Percentiles rank a stretch among this genome's conserved stretches.
Evolutionary conservation across 495 filamentous ascomycete species (phyloP).

Genomic region (Tuber calosporum): DNA sequence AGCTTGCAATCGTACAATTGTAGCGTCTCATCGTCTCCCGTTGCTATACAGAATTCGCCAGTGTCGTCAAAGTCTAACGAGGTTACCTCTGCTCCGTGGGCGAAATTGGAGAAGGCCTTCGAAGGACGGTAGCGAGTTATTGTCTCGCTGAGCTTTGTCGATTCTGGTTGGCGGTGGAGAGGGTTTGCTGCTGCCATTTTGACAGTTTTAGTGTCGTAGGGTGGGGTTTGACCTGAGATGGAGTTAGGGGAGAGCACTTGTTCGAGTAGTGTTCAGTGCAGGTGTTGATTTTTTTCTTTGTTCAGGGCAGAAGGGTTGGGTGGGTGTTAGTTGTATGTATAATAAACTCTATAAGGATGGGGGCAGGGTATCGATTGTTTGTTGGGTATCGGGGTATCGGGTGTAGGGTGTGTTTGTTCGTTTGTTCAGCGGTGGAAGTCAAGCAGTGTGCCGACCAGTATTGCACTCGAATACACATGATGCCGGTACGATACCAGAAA

Average conservation of each 20-base stretch:
- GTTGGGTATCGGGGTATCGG: constrained; percentile 3
- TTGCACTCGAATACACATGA: not conserved
- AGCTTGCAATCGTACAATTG: constrained; percentile 90
- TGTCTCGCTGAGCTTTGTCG: constrained; percentile 37
- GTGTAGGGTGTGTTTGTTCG: not conserved
- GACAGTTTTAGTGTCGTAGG: not conserved
- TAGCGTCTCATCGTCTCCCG: constrained; percentile 84
- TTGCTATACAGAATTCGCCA: constrained; percentile 79
- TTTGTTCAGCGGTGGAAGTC: not conserved
- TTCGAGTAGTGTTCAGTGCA: not conserved
- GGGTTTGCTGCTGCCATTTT: not conserved
- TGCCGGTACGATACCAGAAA: not conserved
- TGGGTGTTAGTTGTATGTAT: not conserved
- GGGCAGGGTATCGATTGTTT: not conserved
- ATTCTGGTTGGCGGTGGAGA: constrained; percentile 25
- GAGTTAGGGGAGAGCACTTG: not conserved
- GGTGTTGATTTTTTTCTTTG: not conserved
- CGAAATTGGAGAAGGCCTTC: constrained; percentile 39
- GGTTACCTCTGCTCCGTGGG: constrained; percentile 63
- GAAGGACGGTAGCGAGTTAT: constrained; percentile 40
- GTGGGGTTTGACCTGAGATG: not conserved
- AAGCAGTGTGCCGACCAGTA: not conserved
- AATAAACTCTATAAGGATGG: not conserved
- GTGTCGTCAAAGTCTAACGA: constrained; percentile 95
- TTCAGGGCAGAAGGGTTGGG: not conserved